Evolutionary conservation across 2,329 filamentous ascomycete genomes (phyloP).

Genomic region (Elsinoe batatas): DNA sequence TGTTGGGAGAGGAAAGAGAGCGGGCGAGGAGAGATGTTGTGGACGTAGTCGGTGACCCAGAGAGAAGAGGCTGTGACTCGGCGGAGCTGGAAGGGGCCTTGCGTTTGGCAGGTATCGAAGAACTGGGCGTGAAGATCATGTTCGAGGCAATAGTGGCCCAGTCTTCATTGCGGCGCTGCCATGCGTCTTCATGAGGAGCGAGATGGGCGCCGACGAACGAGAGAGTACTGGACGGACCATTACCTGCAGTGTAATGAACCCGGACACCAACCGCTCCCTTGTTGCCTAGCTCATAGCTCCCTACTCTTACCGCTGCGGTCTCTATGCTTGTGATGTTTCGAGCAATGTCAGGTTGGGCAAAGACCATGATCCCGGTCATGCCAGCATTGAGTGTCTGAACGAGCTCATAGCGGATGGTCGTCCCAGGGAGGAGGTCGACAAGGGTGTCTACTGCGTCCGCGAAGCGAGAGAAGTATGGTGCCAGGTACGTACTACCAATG

Average conservation of each 20-base stretch:
- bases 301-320: constrained; percentile 75
- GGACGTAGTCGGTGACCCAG: constrained; percentile 14
- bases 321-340: constrained; percentile 55
- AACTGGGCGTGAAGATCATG: constrained; percentile 54
- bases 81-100: constrained; percentile 14
- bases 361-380: constrained; percentile 83
- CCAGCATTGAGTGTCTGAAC: constrained; percentile 66
- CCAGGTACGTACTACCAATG: constrained; percentile 70
- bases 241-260: constrained; percentile 45
- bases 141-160: constrained; percentile 77
- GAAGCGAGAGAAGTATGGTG: constrained; percentile 65
- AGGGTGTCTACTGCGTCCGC: constrained; percentile 49
- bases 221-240: constrained; percentile 48
- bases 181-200: constrained; percentile 73
- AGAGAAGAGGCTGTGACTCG: constrained; percentile 26
- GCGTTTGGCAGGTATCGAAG: not conserved
- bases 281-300: constrained; percentile 81
- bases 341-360: constrained; percentile 54
- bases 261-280: constrained; percentile 84
- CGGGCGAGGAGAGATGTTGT: not conserved
- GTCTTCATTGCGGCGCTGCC: constrained; percentile 69
- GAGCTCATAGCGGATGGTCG: constrained; percentile 54
- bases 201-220: constrained; percentile 86
- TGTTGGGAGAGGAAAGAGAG: constrained; percentile 60
- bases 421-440: constrained; percentile 35